phyloP scores from a whole-genome alignment of 1,284 basidiomycete species.

The Phylloboletellus chloephorus region DNA sequence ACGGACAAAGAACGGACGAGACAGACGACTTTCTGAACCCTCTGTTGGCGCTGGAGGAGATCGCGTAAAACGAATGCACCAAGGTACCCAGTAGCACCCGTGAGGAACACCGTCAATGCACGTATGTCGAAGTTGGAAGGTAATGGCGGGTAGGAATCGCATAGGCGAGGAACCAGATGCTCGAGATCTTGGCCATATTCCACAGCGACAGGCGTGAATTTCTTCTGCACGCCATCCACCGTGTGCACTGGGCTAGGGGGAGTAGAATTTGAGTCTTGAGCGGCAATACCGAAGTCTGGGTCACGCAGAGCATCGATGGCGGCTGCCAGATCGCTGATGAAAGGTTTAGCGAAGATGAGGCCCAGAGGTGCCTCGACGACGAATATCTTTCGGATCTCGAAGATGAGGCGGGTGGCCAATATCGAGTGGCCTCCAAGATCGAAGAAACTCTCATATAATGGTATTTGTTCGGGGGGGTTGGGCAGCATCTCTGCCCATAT shows the following conservation, averaged over 20 bases:
- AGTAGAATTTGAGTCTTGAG: constrained; percentile 33
- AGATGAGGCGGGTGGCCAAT: constrained; percentile 93
- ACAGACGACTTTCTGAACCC: constrained; percentile 86
- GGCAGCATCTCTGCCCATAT: constrained; percentile 87
- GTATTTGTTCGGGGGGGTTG: constrained; percentile 72
- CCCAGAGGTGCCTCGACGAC: constrained; percentile 91
- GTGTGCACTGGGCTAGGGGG: constrained; percentile 12
- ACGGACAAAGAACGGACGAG: constrained; percentile 74
- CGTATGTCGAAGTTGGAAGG: constrained; percentile 49
- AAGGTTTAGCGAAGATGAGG: constrained; percentile 90
- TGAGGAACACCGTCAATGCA: constrained; percentile 82
- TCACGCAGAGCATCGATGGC: constrained; percentile 78
- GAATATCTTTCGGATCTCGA: constrained; percentile 92
- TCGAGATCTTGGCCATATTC: constrained; percentile 84
- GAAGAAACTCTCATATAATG: constrained; percentile 94
- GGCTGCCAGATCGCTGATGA: constrained; percentile 73
- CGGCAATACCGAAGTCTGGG: constrained; percentile 74
- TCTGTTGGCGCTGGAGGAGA: constrained; percentile 57
- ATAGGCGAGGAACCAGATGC: constrained; percentile 55
- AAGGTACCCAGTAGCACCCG: constrained; percentile 95
- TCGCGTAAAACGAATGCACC: constrained; percentile 91
- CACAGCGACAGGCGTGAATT: constrained; percentile 27
- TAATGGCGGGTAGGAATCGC: constrained; percentile 53
- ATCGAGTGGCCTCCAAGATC: constrained; percentile 99
- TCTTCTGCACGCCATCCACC: constrained; percentile 19